Evolutionary conservation across 129 eudicot species (phyloP), one percentile per base, ranked within the genome.

Genomic region (Centrapalus pauciflorus): DNA sequence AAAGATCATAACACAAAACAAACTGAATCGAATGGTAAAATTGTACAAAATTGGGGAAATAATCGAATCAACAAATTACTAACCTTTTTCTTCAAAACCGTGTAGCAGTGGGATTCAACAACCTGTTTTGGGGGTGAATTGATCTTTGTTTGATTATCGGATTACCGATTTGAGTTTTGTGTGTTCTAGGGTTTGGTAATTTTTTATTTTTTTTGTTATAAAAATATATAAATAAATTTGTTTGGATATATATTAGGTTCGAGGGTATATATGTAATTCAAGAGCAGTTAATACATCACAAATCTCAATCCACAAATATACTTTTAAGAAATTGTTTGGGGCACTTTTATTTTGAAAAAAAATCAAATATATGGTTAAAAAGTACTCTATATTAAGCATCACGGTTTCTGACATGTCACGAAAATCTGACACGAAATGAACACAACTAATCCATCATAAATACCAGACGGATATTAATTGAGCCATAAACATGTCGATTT

Each of bases 101-200:
- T 38, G 72, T 52, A 13, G 56, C 68, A 61, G 66, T 45, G 66
- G 60, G 75, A 50, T 50, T 17, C 40, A 20, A 34, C 57, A 64
- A 63, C 55, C 16, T 64, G 54, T 25, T 55, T 45, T 40, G 51
- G 73, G 21, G 72, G 57, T 64, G 61, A 29, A 70, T 71, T 77
- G 67, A 60, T 40, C 70, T 40, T 34, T 74, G 52, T 16, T 28
- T 62, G 11, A 26, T 29, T 67, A 57, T 16, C 54, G 60, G 76
- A 71, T 34, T 61, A 58, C 79, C 69, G 64, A 61, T 65, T 59
- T 20, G 68, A 61, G 70, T 61, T 61, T 51, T 50, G 26, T 57
- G 78, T 56, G 74, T 71, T 77, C 77, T 71, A 74, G 73, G 70
- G 76, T 79, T 79, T 73, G 79, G 19, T 48, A 64, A 19, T 63